Evolutionary conservation across 1,284 basidiomycete genomes (phyloP).

Genomic region (Abortiporus biennis): DNA sequence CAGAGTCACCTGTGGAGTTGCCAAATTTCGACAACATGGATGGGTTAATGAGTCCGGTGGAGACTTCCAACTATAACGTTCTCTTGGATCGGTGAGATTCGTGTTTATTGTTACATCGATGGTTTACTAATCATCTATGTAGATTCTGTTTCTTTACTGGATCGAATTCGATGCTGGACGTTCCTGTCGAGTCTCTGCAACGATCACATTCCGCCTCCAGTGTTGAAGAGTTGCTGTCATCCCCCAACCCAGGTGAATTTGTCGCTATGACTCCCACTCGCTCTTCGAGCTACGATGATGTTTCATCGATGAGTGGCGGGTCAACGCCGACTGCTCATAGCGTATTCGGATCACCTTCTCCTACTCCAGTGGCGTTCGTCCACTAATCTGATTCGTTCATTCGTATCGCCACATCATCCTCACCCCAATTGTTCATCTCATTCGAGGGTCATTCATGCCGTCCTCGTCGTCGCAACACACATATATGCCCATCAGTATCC

Average conservation of each 20-base stretch:
- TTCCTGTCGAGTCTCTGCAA: slow-evolving; percentile 29
- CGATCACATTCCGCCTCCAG: slow-evolving; percentile 52
- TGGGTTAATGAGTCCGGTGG: slow-evolving; percentile 13
- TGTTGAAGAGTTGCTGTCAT: slow-evolving; percentile 42
- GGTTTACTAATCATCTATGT: slow-evolving; percentile 4
- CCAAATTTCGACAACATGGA: slow-evolving; percentile 11
- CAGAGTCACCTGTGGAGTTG: slow-evolving; percentile 25
- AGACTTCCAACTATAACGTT: slow-evolving; percentile 40
- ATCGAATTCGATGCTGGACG: slow-evolving; percentile 24
- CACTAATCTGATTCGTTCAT: background rate
- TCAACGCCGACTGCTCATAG: slow-evolving; percentile 23
- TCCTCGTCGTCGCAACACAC: too few relatives aligned
- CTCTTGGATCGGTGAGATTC: slow-evolving; percentile 57
- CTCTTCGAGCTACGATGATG: slow-evolving; percentile 27
- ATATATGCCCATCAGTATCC: too few relatives aligned
- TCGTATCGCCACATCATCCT: background rate
- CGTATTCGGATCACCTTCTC: slow-evolving; percentile 1
- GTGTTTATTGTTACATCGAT: slow-evolving; percentile 2
- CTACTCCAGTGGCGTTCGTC: slow-evolving; percentile 5
- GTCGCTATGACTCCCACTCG: slow-evolving; percentile 19
- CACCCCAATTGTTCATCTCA: background rate
- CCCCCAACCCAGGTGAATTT: slow-evolving; percentile 17
- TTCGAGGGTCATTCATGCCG: too few relatives aligned
- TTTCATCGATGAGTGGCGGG: slow-evolving; percentile 20
- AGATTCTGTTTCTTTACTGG: slow-evolving; percentile 81